Percentiles rank a stretch among this genome's conserved stretches.
Conservation (phyloP, 192 early-diverging fungal species). For the Allomyces macrogynus region DNA sequence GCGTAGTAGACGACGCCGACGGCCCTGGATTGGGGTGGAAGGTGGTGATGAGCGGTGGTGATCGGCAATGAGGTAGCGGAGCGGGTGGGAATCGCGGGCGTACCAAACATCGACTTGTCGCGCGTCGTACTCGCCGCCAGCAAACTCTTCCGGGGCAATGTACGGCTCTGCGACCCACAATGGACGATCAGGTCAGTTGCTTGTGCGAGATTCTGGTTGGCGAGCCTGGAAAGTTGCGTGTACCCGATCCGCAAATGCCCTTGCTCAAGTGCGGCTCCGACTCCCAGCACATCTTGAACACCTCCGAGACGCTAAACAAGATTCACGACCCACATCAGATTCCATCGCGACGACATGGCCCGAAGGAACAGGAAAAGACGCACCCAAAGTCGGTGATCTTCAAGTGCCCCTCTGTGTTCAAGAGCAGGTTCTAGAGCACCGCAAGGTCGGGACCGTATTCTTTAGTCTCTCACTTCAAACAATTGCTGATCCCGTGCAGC, state of each 20-base stretch:
- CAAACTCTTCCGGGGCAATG: conserved; percentile 68
- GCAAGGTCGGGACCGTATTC: too few relatives aligned
- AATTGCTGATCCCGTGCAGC: too few relatives aligned
- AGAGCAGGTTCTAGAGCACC: conserved; percentile 31
- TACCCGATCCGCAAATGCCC: conserved; percentile 62
- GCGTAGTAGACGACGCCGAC: conserved; percentile 81
- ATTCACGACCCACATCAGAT: too few relatives aligned
- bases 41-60: too few relatives aligned
- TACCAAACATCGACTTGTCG: conserved; percentile 40
- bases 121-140: conserved; percentile 42
- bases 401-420: conserved; percentile 37
- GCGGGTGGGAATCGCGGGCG: not conserved
- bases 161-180: conserved; percentile 30
- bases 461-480: too few relatives aligned
- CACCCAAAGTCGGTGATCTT: conserved; percentile 69
- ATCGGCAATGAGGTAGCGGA: too few relatives aligned
- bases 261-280: conserved; percentile 29
- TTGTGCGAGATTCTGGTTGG: too few relatives aligned
- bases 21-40: conserved; percentile 25
- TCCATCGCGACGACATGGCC: too few relatives aligned
- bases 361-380: too few relatives aligned
- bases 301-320: conserved; percentile 34
- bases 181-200: too few relatives aligned
- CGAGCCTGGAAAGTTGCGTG: too few relatives aligned
- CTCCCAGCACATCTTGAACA: conserved; percentile 58